Conservation (phyloP, 148 eudicot genomes). For the Rhododendron simsii region DNA sequence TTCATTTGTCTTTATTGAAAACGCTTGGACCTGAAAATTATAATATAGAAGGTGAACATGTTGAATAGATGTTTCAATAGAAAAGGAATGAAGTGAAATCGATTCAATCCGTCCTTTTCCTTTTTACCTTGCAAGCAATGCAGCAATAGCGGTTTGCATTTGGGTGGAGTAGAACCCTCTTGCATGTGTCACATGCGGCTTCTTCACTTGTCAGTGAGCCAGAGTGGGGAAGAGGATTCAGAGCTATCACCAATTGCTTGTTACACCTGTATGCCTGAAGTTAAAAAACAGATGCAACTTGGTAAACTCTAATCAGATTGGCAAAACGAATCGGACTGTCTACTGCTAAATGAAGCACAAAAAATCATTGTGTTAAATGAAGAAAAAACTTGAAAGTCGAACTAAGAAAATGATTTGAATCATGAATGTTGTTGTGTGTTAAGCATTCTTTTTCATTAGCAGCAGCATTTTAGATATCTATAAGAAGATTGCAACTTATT, state of each 20-base stretch:
- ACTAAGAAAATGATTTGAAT: not conserved
- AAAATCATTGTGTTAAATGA: not conserved
- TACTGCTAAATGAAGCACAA: not conserved
- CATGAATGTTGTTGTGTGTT: not conserved
- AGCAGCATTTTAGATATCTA: not conserved
- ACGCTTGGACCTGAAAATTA: constrained; percentile 37
- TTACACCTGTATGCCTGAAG: constrained; percentile 56
- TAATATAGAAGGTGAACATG: not conserved
- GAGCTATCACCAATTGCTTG: constrained; percentile 40
- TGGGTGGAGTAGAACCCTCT: constrained; percentile 38
- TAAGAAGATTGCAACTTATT: not conserved
- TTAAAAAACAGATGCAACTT: not conserved
- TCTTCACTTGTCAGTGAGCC: constrained; percentile 23
- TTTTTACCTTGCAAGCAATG: constrained; percentile 53
- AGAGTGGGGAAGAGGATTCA: constrained; percentile 43
- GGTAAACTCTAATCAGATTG: not conserved
- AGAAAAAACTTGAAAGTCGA: not conserved
- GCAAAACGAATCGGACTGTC: not conserved
- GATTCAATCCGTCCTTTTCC: not conserved
- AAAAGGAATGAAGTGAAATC: not conserved
- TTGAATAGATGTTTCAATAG: not conserved
- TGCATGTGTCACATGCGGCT: constrained; percentile 36
- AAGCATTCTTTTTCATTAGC: not conserved
- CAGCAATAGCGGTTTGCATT: constrained; percentile 38
- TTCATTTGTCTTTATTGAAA: constrained; percentile 14